These are phyloP conservation scores for Leucosporidium scottii DNA, from an alignment of 768 basidiomycete genomes.

Conservation along the genomic window DNA sequence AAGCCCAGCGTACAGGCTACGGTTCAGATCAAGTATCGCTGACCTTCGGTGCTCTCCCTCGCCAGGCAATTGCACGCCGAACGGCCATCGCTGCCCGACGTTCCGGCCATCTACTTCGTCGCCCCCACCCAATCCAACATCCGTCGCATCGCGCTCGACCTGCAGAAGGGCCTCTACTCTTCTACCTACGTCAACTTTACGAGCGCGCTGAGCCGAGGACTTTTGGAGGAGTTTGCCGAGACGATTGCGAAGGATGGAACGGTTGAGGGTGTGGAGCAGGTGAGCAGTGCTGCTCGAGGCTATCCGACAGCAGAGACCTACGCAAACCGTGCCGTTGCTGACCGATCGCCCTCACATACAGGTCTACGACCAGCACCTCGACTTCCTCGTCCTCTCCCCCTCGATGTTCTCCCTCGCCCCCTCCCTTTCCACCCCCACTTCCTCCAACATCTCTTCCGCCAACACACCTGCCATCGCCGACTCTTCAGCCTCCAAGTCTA, in stretches of 20 bases:
- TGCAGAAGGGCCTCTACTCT: constrained; percentile 81
- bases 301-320: no score
- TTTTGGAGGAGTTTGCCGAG: constrained; percentile 88
- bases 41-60: neutral
- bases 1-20: no score
- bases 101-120: constrained; percentile 95
- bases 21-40: neutral
- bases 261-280: constrained; percentile 72
- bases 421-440: constrained; percentile 43
- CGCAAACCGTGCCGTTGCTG: constrained; percentile 8
- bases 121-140: constrained; percentile 81
- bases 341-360: constrained; percentile 43
- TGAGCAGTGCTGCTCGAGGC: constrained; percentile 36
- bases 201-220: constrained; percentile 74
- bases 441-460: constrained; percentile 42
- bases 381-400: constrained; percentile 87
- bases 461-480: constrained; percentile 23
- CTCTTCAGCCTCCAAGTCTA: constrained; percentile 40
- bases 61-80: constrained; percentile 79
- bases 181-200: constrained; percentile 93
- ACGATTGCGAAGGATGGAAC: constrained; percentile 77
- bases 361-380: constrained; percentile 94
- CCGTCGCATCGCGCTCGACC: constrained; percentile 71
- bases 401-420: constrained; percentile 84
- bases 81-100: constrained; percentile 83